Evolutionary conservation across 2,329 filamentous ascomycete genomes (phyloP), one percentile per base, ranked within the genome.

Genomic region (Pleurostoma richardsiae): DNA sequence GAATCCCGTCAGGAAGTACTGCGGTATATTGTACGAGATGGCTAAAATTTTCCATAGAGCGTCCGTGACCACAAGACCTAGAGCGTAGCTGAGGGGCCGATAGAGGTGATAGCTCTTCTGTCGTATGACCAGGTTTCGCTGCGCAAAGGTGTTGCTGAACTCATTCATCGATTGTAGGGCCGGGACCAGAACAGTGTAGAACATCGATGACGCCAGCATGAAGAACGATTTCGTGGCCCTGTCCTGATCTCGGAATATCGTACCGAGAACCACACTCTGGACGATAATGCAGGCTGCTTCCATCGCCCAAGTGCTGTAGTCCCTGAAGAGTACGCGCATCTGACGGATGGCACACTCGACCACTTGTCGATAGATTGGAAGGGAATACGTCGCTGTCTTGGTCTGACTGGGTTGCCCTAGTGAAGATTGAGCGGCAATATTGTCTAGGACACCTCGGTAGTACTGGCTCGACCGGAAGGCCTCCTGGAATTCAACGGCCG

Each of bases 401-500:
- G 40, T 6, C 29, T 5, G 19, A n/a, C n/a, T 6, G 7, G 4
- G 19, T 36, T 36, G 8, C 8, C 2, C 8, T n/a, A 36, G 8
- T 36, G 33, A 8, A 19, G 19, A 19, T 36, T 36, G 8, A 8
- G 33, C 33, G n/a, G 33, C 8, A 36, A 36, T 8, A 42, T 11
- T 3, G 19, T 29, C 19, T 31, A 29, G 11, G 6, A 43, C 36
- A 29, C 30, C 46, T 40, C 49, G 40, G 40, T 51, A 53, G 41
- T 54, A 39, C 6, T 47, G 59, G 63, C 45, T 62, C 30, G 41
- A 39, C n/a, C 49, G 55, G 45, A 50, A 58, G 39, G 27, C 46
- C 27, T 48, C 41, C 41, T 63, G 79, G 55, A 83, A 83, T 2
- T 83, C 78, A 45, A 79, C 74, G 2, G 82, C 68, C 0, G 77